These are phyloP conservation scores for Aspergillus fumigatiaffinis DNA, from an alignment of 2,329 filamentous ascomycete species.

Conservation along the genomic window DNA sequence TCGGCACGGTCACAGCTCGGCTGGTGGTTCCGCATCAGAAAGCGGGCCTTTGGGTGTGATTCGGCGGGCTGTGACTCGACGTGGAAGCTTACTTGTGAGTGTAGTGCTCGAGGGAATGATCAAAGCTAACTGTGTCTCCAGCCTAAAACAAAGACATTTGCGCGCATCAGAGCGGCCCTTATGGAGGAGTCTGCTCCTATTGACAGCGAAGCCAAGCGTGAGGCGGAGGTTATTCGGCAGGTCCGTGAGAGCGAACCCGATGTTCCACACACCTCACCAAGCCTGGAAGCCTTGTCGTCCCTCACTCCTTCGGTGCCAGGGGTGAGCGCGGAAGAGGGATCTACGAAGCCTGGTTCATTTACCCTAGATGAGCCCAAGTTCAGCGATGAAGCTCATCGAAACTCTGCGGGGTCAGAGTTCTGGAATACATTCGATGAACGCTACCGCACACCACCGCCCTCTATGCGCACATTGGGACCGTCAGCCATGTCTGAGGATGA, in stretches of 20 bases:
- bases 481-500: conserved; percentile 46
- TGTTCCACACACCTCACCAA: conserved; percentile 42
- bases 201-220: conserved; percentile 81
- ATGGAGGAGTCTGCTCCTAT: conserved; percentile 83
- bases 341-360: conserved; percentile 30
- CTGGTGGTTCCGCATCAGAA: conserved; percentile 31
- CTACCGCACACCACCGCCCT: conserved; percentile 61
- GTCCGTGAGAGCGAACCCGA: conserved; percentile 84
- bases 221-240: conserved; percentile 93
- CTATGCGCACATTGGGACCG: conserved; percentile 53
- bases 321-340: conserved; percentile 13
- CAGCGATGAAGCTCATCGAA: conserved; percentile 68
- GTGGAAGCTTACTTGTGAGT: conserved; percentile 81
- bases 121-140: conserved; percentile 32
- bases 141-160: conserved; percentile 96
- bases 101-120: background rate
- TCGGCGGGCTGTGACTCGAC: conserved; percentile 74
- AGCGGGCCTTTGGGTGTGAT: conserved; percentile 71
- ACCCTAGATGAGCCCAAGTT: conserved; percentile 64
- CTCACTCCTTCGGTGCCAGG: conserved; percentile 42
- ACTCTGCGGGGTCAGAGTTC: conserved; percentile 67
- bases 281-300: conserved; percentile 42
- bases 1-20: conserved; percentile 32
- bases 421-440: conserved; percentile 78
- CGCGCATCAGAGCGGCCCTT: conserved; percentile 83